phyloP scores from a whole-genome alignment of 2,329 filamentous ascomycete genomes.

The Fusarium euwallaceae region DNA sequence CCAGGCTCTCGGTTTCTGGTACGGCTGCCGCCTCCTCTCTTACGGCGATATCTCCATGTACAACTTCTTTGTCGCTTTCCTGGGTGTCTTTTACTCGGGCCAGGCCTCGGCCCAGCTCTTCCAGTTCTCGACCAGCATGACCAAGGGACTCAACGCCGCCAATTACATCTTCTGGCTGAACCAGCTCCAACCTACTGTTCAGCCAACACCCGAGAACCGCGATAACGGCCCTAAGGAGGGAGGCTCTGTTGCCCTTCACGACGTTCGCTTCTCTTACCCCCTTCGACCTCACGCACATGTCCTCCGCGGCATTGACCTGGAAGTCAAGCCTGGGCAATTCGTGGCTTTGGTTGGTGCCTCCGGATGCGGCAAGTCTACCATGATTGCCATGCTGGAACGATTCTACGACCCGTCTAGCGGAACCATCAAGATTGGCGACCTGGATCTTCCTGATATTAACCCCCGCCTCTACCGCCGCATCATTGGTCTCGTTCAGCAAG shows the following conservation, averaged over 20 bases:
- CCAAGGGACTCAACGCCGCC: constrained; percentile 62
- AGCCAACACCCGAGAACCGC: constrained; percentile 57
- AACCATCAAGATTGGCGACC: constrained; percentile 60
- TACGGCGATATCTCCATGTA: constrained; percentile 66
- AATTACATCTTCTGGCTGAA: constrained; percentile 66
- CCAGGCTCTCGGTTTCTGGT: constrained; percentile 59
- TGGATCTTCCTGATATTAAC: constrained; percentile 57
- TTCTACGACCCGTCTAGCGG: constrained; percentile 62
- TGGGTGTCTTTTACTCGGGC: constrained; percentile 62
- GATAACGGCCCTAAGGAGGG: constrained; percentile 52
- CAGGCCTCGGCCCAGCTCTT: constrained; percentile 58
- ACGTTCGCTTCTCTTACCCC: constrained; percentile 75
- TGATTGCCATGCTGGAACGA: constrained; percentile 65
- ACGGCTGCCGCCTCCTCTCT: constrained; percentile 54
- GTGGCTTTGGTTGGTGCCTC: constrained; percentile 66
- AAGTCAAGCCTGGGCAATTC: constrained; percentile 61
- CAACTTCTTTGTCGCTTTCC: constrained; percentile 63
- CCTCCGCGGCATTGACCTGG: constrained; percentile 55
- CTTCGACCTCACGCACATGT: constrained; percentile 56
- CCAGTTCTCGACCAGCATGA: constrained; percentile 65
- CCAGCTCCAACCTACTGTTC: constrained; percentile 56
- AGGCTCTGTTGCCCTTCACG: constrained; percentile 60
- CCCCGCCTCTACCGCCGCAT: constrained; percentile 64
- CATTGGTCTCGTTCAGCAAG: constrained; percentile 70
- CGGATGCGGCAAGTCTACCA: constrained; percentile 72